Conservation (phyloP, 2,329 filamentous ascomycete species). For the Penicillium palitans region DNA sequence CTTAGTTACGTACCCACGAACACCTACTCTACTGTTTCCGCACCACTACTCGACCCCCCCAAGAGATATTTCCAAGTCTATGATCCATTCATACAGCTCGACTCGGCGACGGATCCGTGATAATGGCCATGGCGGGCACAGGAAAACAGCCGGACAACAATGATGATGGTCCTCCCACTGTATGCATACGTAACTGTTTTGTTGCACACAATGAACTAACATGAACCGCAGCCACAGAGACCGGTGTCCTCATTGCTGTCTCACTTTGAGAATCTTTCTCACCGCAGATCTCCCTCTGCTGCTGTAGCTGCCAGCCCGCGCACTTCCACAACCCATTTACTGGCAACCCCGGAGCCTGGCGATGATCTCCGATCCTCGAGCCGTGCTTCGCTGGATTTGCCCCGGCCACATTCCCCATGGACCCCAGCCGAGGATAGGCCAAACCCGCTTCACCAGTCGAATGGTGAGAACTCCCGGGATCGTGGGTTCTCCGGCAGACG, state of each 20-base stretch:
- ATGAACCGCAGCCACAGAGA: conserved; percentile 33
- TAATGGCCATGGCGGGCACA: conserved; percentile 40
- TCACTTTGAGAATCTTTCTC: conserved; percentile 51
- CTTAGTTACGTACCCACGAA: conserved; percentile 9
- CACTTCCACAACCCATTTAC: conserved; percentile 30
- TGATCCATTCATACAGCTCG: conserved; percentile 28
- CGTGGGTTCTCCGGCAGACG: conserved; percentile 55
- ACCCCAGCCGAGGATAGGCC: conserved; percentile 25
- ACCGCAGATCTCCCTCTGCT: conserved; percentile 35
- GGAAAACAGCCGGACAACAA: conserved; percentile 34
- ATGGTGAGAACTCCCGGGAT: conserved; percentile 28
- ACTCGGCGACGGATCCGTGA: conserved; percentile 27
- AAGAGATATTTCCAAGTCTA: conserved; percentile 26
- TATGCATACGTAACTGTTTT: conserved; percentile 27
- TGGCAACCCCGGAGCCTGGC: conserved; percentile 34
- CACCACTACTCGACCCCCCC: background rate
- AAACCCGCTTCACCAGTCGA: conserved; percentile 21
- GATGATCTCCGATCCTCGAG: conserved; percentile 34
- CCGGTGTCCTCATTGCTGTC: conserved; percentile 52
- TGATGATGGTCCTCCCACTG: conserved; percentile 41
- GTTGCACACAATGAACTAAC: conserved; percentile 19
- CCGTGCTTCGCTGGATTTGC: conserved; percentile 46
- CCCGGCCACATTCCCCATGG: conserved; percentile 45
- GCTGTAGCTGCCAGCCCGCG: conserved; percentile 28
- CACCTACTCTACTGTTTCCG: conserved; percentile 3